Base-by-base conservation (phyloP, 768 basidiomycete species). In the Myochromella boudieri region DNA sequence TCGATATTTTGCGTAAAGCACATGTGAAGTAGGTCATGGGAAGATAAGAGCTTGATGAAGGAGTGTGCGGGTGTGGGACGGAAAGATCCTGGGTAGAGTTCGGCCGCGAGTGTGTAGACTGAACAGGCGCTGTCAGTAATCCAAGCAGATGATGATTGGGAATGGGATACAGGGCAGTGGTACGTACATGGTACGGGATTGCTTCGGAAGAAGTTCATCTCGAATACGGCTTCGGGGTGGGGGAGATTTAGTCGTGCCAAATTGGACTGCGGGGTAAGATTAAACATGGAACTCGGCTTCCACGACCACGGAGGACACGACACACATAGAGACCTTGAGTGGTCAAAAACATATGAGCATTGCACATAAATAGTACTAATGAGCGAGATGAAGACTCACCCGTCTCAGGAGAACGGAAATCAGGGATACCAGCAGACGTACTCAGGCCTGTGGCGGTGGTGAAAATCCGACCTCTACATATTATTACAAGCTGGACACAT, bases 201-300 rank as follows among this genome's bases (percentile, higher is more conserved):
- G 34, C 68, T 60, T 54, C 81, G 74, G 72, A 97, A 95, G 70
- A 85, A 98, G 39, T 72, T 71, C 58, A 98, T 87, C 55, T 97
- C 90, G 58, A 98, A 98, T 24, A 97, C 94, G 0, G 95, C 95
- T 58, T 98, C 95, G 0, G 95, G 93, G 57, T 87, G 83, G n/a
- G 93, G 94, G 11, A 92, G 76, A 14, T 86, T 85, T 33, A 92
- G 67, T 51, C 82, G 74, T 21, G 84, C 81, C 25, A 91, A 75
- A 59, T 92, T 91, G 9, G 87, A 80, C 89, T 92, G 60, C 37
- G 9, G 9, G 29, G 29, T 31, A 8, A 31, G 8, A n/a, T n/a
- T 8, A 31, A 31, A 8, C n/a, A n/a, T 31, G 9, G n/a, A 8
- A 8, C n/a, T n/a, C 29, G n/a, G n/a, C n/a, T 31, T 31, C 29